Evolutionary conservation across 202 grass and related monocot species (phyloP), one percentile per base, ranked within the genome.

Genomic region (Elaeis oleifera): DNA sequence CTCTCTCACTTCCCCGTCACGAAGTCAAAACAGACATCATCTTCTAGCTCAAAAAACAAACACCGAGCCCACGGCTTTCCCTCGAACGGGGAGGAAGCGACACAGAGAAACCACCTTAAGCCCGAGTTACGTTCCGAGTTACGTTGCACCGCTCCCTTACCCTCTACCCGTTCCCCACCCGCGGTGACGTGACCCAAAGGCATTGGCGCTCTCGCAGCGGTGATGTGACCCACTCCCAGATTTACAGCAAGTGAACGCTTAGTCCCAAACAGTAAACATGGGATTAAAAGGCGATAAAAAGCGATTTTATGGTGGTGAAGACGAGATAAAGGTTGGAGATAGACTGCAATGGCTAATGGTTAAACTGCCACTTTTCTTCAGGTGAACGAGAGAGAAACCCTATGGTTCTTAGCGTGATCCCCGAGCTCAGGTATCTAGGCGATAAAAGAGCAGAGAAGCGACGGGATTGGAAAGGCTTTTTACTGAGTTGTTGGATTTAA

Each of bases 201-300:
- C n/a, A 19, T 8, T 60, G 25, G 24, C 27, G 15, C 29, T 13
- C 36, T 44, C 36, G 9, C 36, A 44, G 36, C 36, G 36, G 58
- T 44, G 36, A 44, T 44, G 36, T 60, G 58, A 60, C 58, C 58
- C 58, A 60, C 58, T 60, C 58, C 17, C 58, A 60, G 58, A 60
- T 16, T n/a, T 60, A 39, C 58, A 29, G 58, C 58, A 11, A 60
- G 58, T 36, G 29, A 60, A 60, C 58, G 54, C 27, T 27, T 27
- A 60, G 24, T 31, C 5, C 24, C 27, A 24, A 9, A 3, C 19
- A 18, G 19, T 23, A 7, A 56, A 19, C 22, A 23, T 0, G 19
- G 19, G 8, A 13, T 21, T 21, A 19, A 56, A 56, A 23, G 54
- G 28, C 27, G 17, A 59, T 59, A 56, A 56, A 15, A 56, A 23